Evolutionary conservation across 257 asterid species (phyloP), one percentile per base, ranked within the genome.

Genomic region (Penstemon davidsonii): DNA sequence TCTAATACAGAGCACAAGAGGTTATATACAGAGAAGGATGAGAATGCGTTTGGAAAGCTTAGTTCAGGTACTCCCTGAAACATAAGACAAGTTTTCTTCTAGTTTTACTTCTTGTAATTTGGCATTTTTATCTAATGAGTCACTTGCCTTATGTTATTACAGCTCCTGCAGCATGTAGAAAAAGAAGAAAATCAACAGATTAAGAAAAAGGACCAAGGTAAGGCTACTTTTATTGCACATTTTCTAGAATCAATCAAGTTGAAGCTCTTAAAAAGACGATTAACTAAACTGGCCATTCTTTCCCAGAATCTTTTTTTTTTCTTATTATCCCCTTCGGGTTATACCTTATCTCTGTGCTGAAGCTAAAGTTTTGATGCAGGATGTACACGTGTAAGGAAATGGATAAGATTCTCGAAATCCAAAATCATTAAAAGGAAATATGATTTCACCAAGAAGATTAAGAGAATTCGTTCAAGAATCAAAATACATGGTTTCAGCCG

Each of bases 21-120:
- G 97, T 18, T 92, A 85, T 73, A 84, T 90, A 67, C 97, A 90
- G 37, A 79, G 97, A 72, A 78, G 90, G 77, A 90, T 92, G 98
- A 85, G 95, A 77, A 83, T 63, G 45, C 85, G 94, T 15, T 82
- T 88, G 61, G 85, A 82, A 43, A 78, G 73, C 76, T 69, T 88
- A 83, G 88, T 84, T 73, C 84, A 86, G 97, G 98, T 92, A 79
- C 73, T 67, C 61, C 62, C 44, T 50, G 46, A 7, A 36, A 63
- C 5, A 64, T n/a, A 18, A 40, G 15, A 44, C 2, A 72, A 52
- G 44, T 56, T 46, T 60, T n/a, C 56, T 43, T 49, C 47, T 33
- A 10, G 51, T 52, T 39, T 40, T 3, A 13, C 5, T 40, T 36
- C 41, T 41, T 42, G 19, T 9, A 47, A 55, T 73, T 12, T 55